phyloP scores from a whole-genome alignment of 208 protist genomes.

The Zelonia costaricensis region DNA sequence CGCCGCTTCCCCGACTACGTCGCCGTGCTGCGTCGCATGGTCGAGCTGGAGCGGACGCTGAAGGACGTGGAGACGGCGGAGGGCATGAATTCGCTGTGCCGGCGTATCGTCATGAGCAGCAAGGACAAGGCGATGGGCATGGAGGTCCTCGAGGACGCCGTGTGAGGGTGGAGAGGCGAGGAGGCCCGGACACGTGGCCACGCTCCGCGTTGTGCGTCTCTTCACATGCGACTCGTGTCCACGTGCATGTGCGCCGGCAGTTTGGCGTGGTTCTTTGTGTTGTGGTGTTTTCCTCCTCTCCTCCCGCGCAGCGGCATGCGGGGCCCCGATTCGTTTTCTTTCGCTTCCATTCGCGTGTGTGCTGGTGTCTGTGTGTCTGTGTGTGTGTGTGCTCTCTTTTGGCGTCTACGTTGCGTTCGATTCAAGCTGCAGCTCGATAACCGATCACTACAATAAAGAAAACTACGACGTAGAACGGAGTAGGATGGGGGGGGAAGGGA shows the following conservation, averaged over 20 bases:
- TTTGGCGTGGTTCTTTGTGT: background rate
- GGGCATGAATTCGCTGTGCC: constrained; percentile 46
- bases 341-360: background rate
- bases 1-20: constrained; percentile 49
- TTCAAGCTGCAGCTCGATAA: too few species aligned
- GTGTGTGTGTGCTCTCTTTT: background rate
- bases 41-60: constrained; percentile 39
- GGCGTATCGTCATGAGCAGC: constrained; percentile 5
- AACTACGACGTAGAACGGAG: too few species aligned
- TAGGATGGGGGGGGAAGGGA: too few species aligned
- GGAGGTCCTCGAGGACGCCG: constrained; percentile 11
- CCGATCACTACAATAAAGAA: too few species aligned
- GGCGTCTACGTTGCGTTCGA: too few species aligned
- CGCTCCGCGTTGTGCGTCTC: too few species aligned
- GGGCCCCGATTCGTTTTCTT: background rate
- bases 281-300: background rate
- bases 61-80: constrained; percentile 58
- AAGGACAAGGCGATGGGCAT: background rate
- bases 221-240: too few species aligned
- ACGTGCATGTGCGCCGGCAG: too few species aligned
- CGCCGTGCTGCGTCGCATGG: constrained; percentile 31
- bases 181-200: too few species aligned
- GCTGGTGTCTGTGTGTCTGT: background rate
- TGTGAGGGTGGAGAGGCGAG: background rate
- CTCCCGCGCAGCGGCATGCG: background rate